Evolutionary conservation across 163 green algal genomes (phyloP), one percentile per base, ranked within the genome.

Genomic region (Trebouxiophyceae sp.): DNA sequence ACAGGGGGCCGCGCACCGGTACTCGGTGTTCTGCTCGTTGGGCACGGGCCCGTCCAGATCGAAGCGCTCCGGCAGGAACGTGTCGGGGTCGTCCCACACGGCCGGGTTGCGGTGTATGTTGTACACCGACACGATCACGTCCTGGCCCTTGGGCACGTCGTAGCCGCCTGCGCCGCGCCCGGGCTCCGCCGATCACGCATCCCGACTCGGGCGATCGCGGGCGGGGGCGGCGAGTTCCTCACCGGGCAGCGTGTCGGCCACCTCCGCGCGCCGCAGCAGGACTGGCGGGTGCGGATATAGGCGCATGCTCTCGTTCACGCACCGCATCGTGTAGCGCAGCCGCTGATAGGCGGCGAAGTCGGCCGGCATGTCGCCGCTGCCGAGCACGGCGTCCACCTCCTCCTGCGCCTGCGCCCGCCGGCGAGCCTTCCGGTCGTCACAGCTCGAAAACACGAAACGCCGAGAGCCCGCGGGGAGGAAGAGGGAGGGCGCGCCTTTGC

Each of bases 201-300:
- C n/a, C n/a, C n/a, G n/a, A n/a, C n/a, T n/a, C n/a, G n/a, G n/a
- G 39, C 39, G 19, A 50, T 50, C 12, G 39, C 19, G 39, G 39
- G 39, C 19, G 39, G 39, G 39, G 19, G 19, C 19, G 39, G 39
- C 39, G 12, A 50, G 39, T 12, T 50, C 19, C n/a, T 34, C 50
- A 83, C 86, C 86, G 2, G 93, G 93, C 54, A 99, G 77, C 33
- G 76, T 70, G 66, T 98, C 92, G 7, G 79, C 66, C 19, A 88
- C 66, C 28, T 89, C 50, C 0, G 93, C 91, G 4, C 93, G 75
- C 2, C 93, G 79, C 50, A 97, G 86, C 57, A 97, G 84, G 46
- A 97, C 92, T 22, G 93, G 93, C 6, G 93, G 93, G 83, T 99
- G 93, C 5, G 93, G 93, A 81, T 97, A 99, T 55, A 99, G 81